phyloP scores from a whole-genome alignment of 192 early-diverging fungal genomes.

The Haplosporangium gracile region DNA sequence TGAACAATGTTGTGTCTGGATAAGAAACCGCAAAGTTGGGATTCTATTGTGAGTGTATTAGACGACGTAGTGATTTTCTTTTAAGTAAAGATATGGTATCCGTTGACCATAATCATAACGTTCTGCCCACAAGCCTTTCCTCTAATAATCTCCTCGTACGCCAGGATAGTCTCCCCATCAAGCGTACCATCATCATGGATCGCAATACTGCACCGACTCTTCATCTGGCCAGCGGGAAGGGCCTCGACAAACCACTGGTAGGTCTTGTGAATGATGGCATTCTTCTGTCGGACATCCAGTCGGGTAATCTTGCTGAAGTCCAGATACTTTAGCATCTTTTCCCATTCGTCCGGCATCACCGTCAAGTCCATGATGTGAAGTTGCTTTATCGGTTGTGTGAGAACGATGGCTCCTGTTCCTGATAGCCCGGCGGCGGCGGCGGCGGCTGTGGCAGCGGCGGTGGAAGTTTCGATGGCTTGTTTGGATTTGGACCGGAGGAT shows the following conservation, averaged over 20 bases:
- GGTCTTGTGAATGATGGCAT: slow-evolving; percentile 1
- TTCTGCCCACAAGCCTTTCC: background rate
- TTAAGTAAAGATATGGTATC: slow-evolving; percentile 27
- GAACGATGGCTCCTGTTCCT: background rate
- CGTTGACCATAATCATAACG: slow-evolving; percentile 6
- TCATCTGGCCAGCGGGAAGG: background rate
- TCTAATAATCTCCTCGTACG: background rate
- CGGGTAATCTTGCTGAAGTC: slow-evolving; percentile 2
- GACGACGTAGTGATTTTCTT: too few relatives aligned
- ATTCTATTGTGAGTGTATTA: too few relatives aligned
- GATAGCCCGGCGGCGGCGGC: background rate
- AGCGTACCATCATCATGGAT: background rate
- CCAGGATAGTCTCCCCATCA: background rate
- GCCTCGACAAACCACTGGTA: slow-evolving; percentile 3
- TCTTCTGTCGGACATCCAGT: background rate
- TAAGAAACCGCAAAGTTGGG: too few relatives aligned
- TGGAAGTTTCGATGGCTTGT: background rate
- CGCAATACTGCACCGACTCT: slow-evolving; percentile 4
- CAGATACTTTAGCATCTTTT: background rate
- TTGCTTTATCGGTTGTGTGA: background rate
- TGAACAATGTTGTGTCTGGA: too few relatives aligned
- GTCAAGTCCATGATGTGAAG: background rate
- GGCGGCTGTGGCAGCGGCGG: background rate
- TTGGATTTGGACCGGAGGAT: slow-evolving; percentile 12
- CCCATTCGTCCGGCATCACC: background rate